Evolutionary conservation across 768 basidiomycete species (phyloP).

Genomic region (Mycena latifolia): DNA sequence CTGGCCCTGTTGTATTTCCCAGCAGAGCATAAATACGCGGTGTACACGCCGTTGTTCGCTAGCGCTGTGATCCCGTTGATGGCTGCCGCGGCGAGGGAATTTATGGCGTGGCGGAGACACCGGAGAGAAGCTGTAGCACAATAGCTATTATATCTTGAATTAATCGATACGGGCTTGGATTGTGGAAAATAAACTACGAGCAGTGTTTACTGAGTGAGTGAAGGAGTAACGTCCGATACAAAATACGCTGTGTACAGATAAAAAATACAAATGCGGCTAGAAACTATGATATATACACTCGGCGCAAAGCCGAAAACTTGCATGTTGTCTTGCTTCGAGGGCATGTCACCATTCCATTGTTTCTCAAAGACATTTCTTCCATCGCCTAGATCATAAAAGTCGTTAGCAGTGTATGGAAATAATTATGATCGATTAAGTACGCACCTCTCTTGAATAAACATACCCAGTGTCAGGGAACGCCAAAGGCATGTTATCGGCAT

Average conservation of each 20-base stretch:
- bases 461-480: constrained; percentile 86
- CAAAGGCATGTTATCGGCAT: constrained; percentile 94
- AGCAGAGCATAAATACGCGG: constrained; percentile 96
- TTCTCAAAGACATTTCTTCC: constrained; percentile 87
- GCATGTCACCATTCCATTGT: constrained; percentile 85
- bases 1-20: constrained; percentile 97
- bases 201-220: no score
- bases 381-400: constrained; percentile 69
- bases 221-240: no score
- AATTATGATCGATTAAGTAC: constrained; percentile 37
- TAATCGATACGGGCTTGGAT: no score
- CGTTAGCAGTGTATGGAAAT: constrained; percentile 14
- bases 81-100: constrained; percentile 79
- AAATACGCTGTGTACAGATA: not conserved
- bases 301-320: constrained; percentile 75
- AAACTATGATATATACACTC: constrained; percentile 88
- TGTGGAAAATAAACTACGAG: no score
- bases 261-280: constrained; percentile 21
- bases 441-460: constrained; percentile 93
- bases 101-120: constrained; percentile 70
- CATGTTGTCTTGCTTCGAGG: constrained; percentile 79
- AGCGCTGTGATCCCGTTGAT: constrained; percentile 88
- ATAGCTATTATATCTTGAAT: constrained; percentile 2
- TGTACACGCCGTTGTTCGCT: constrained; percentile 96
- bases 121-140: constrained; percentile 20